phyloP scores from a whole-genome alignment of 345 rosid genomes.

The Mangifera indica region DNA sequence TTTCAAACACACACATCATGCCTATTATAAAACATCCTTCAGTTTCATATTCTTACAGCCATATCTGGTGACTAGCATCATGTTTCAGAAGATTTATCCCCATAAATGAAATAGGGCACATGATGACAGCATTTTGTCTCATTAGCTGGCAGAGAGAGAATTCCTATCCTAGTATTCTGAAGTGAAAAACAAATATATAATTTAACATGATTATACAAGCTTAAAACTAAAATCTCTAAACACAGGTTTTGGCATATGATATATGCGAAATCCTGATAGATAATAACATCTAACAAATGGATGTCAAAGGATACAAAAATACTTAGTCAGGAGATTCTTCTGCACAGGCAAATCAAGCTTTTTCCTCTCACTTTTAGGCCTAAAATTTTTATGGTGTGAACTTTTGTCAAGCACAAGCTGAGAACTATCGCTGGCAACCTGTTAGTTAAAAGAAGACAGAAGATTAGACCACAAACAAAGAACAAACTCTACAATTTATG shows the following conservation, averaged over 20 bases:
- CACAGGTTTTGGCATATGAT: slow-evolving; percentile 5
- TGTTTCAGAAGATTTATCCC: background rate
- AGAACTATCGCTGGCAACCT: slow-evolving; percentile 48
- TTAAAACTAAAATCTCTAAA: too few relatives aligned
- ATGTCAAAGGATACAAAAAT: slow-evolving; percentile 81
- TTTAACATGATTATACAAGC: background rate
- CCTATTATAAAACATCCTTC: too few relatives aligned
- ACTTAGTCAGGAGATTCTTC: slow-evolving; percentile 87
- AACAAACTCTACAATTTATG: background rate
- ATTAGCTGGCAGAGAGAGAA: background rate
- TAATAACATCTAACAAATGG: slow-evolving; percentile 11
- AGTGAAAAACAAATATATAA: background rate
- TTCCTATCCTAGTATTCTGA: background rate
- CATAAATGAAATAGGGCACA: background rate
- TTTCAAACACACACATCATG: too few relatives aligned
- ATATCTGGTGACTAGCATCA: background rate
- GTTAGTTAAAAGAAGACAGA: slow-evolving; percentile 19
- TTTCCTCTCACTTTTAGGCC: slow-evolving; percentile 54
- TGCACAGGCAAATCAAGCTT: slow-evolving; percentile 90
- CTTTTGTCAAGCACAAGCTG: slow-evolving; percentile 25
- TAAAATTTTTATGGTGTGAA: slow-evolving; percentile 37
- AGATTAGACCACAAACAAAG: background rate
- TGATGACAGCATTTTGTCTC: background rate
- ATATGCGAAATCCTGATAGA: background rate
- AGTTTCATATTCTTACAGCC: background rate